Base-by-base conservation (phyloP, 768 basidiomycete species). In the Lactifluus echinatus region DNA sequence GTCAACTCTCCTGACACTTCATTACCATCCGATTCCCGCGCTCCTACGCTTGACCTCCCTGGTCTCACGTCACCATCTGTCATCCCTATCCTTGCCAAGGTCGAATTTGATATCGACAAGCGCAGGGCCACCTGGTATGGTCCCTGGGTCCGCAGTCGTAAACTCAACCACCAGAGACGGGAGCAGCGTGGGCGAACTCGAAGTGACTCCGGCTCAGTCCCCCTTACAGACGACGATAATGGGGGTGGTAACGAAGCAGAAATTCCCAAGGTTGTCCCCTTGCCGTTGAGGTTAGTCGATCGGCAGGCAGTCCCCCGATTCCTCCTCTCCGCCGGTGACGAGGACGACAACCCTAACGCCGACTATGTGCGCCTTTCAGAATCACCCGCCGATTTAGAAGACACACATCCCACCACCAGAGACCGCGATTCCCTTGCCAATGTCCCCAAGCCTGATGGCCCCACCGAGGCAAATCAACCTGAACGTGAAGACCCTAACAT, bases 71-170 rank as follows among this genome's bases (percentile, higher is more conserved):
- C 83, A 6, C 69, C 79, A 46, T 79, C 84, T 24, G 71, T 89
- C 23, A 82, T 91, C 52, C 89, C 88, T 4, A 84, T 96, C 55
- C 78, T 98, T 28, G 94, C 93, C 48, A 94, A 94, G 70, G 83
- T 98, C 12, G 93, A 97, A 69, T 96, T 98, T 65, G 92, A 96
- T 68, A 85, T 98, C 64, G 94, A 96, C 70, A 75, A 76, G 37
- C 74, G 80, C 51, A 84, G 77, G 61, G 93, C 92, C 2, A 73
- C 73, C 3, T 96, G 93, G 93, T 93, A 85, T 61, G 84, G 84
- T n/a, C 83, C 84, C 8, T 95, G 90, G 89, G 58, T 83, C 26
- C 76, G 82, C 55, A 87, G 83, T 65, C 73, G 87, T 55, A 76
- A 76, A 56, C 72, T 75, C 46, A 83, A 83, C 56, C 77, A 80